phyloP scores from a whole-genome alignment of 2,329 filamentous ascomycete species.

The Domatiomyces globalis region DNA sequence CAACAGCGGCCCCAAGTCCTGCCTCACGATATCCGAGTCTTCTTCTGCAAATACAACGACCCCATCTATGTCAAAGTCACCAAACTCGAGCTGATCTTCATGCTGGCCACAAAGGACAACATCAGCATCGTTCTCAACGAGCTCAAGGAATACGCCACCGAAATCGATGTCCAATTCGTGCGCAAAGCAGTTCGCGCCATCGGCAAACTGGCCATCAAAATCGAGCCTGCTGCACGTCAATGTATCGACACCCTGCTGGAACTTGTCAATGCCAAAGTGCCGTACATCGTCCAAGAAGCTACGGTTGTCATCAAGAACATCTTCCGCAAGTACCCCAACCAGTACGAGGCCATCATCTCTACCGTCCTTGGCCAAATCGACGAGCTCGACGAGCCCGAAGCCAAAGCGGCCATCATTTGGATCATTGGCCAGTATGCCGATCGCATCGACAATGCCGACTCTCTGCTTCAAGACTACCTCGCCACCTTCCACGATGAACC shows the following conservation, averaged over 20 bases:
- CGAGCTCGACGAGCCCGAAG: conserved; percentile 90
- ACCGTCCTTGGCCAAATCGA: conserved; percentile 93
- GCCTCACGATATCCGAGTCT: conserved; percentile 91
- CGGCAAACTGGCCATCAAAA: conserved; percentile 96
- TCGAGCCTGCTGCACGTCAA: conserved; percentile 76
- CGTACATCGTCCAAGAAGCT: conserved; percentile 96
- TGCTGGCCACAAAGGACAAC: conserved; percentile 90
- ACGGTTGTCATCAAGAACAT: conserved; percentile 98
- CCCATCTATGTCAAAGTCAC: conserved; percentile 99
- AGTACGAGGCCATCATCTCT: conserved; percentile 95
- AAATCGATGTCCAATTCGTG: conserved; percentile 97
- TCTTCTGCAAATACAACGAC: conserved; percentile 99
- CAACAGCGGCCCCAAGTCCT: conserved; percentile 86
- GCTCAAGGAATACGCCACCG: conserved; percentile 85
- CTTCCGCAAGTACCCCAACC: conserved; percentile 96
- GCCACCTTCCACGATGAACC: conserved; percentile 89
- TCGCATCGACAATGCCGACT: conserved; percentile 92
- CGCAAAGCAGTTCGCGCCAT: conserved; percentile 95
- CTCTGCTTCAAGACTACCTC: conserved; percentile 83
- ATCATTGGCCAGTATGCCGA: conserved; percentile 97
- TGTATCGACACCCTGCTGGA: conserved; percentile 91
- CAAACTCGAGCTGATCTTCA: conserved; percentile 96
- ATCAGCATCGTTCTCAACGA: conserved; percentile 92
- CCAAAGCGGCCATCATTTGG: conserved; percentile 98
- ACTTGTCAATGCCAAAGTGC: conserved; percentile 92